These are phyloP conservation scores for Talaromyces trachyspermus DNA, from an alignment of 495 filamentous ascomycete species.

Conservation along the genomic window DNA sequence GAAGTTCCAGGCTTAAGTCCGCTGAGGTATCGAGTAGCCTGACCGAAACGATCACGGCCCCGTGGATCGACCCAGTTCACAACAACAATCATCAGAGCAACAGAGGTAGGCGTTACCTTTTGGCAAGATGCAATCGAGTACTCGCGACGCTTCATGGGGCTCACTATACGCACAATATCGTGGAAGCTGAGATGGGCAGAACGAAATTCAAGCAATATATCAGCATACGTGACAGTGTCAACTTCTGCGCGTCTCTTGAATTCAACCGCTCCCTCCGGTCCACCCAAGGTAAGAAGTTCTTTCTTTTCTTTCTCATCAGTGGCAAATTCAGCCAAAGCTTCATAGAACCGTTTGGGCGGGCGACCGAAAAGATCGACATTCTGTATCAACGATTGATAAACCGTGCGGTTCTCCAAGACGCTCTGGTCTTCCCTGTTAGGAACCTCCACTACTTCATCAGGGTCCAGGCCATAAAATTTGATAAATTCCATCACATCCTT, in stretches of 20 bases:
- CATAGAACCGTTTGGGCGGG: conserved; percentile 95
- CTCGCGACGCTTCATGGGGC: conserved; percentile 89
- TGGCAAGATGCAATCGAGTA: conserved; percentile 97
- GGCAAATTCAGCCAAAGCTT: conserved; percentile 81
- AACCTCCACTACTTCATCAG: conserved; percentile 79
- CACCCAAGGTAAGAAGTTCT: conserved; percentile 66
- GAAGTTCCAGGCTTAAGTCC: conserved; percentile 62
- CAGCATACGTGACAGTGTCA: conserved; percentile 87
- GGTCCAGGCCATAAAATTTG: conserved; percentile 73
- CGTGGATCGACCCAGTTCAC: conserved; percentile 86
- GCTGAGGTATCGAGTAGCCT: conserved; percentile 84
- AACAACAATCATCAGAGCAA: conserved; percentile 96
- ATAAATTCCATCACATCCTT: conserved; percentile 78
- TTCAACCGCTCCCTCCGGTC: conserved; percentile 79
- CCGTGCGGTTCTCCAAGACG: conserved; percentile 80
- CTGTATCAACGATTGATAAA: conserved; percentile 86
- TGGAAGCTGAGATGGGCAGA: conserved; percentile 87
- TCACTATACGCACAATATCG: conserved; percentile 83
- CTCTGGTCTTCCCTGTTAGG: conserved; percentile 74
- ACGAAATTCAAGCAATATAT: conserved; percentile 78
- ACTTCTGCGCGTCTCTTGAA: conserved; percentile 94
- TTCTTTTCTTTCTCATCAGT: conserved; percentile 74
- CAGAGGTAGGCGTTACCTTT: conserved; percentile 76
- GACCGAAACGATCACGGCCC: conserved; percentile 85
- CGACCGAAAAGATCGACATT: conserved; percentile 97